Evolutionary conservation across 2,329 filamentous ascomycete genomes (phyloP), one percentile per base, ranked within the genome.

Genomic region (Aureobasidium musti): DNA sequence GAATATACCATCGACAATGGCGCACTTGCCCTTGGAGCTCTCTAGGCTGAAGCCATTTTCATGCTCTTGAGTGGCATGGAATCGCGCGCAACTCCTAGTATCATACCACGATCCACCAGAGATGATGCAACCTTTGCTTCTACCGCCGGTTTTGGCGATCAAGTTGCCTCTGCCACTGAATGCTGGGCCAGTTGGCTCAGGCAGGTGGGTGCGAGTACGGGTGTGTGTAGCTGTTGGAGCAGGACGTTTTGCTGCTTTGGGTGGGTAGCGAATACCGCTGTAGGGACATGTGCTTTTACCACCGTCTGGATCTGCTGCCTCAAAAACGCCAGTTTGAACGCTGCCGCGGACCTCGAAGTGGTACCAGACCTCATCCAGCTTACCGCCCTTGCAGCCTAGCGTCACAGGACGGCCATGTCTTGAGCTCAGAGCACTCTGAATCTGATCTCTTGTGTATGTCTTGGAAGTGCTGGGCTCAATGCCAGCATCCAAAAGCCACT

Each of bases 81-180:
- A 89, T 0, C 84, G 89, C 0, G 89, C 89, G 72, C 88, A 91
- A 0, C 87, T 89, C 2, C 88, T 88, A 1, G 81, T 82, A 0
- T 82, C 82, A 73, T 89, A 91, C 89, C 89, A 91, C 0, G 83
- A 85, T 0, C 89, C 89, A 11, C 77, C 80, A 65, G 83, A 83
- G 73, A 91, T 91, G 67, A 91, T 81, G 71, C 88, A 91, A n/a
- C 89, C 89, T 8, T 80, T 81, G 56, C 79, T 74, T n/a, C 73
- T 73, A 3, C 83, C 82, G 21, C 77, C 75, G 4, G 80, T 79
- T 30, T 81, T 73, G 3, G 89, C 86, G 64, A 87, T 83, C 47
- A 91, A 74, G 70, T 83, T 84, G 0, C 89, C 89, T 37, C 78
- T 82, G 1, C 87, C 87, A n/a, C 79, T 77, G 73, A 86, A 87